Evolutionary conservation across 768 basidiomycete species (phyloP).

Genomic region (Lactarius hengduanensis): DNA sequence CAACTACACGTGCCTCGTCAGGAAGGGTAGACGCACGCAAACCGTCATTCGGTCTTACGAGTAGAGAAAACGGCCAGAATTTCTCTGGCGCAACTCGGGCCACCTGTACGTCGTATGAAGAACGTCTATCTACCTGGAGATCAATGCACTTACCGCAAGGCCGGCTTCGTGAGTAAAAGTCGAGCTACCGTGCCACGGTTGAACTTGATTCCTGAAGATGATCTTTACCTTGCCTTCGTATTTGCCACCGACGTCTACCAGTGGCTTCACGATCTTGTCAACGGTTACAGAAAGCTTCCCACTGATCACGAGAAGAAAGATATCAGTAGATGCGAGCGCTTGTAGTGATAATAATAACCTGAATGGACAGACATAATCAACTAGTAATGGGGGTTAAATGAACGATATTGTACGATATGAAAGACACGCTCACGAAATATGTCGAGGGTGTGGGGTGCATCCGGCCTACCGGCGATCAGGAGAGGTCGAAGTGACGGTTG

Average conservation of each 20-base stretch:
- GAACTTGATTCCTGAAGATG: constrained; percentile 68
- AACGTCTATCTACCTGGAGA: neutral
- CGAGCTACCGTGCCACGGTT: constrained; percentile 79
- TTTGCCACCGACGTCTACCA: constrained; percentile 54
- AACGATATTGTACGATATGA: neutral
- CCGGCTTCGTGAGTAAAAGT: constrained; percentile 79
- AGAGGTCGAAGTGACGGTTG: constrained; percentile 70
- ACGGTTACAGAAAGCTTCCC: constrained; percentile 61
- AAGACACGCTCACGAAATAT: constrained; percentile 57
- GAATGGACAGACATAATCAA: constrained; percentile 87
- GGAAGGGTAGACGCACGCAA: neutral
- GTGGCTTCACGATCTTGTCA: constrained; percentile 58
- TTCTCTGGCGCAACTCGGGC: constrained; percentile 67
- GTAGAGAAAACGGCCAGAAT: constrained; percentile 76
- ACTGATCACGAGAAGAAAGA: constrained; percentile 36
- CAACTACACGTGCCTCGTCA: constrained; percentile 46
- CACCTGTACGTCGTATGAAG: constrained; percentile 44
- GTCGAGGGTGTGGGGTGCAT: constrained; percentile 77
- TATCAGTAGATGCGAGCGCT: neutral
- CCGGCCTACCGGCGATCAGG: constrained; percentile 54
- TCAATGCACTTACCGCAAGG: constrained; percentile 56
- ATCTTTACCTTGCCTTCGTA: constrained; percentile 73
- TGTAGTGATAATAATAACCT: constrained; percentile 42
- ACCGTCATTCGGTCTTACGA: constrained; percentile 40
- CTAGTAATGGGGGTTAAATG: constrained; percentile 37